Evolutionary conservation across 306 rosid genomes (phyloP), one percentile per base, ranked within the genome.

Genomic region (Castanospermum australe): DNA sequence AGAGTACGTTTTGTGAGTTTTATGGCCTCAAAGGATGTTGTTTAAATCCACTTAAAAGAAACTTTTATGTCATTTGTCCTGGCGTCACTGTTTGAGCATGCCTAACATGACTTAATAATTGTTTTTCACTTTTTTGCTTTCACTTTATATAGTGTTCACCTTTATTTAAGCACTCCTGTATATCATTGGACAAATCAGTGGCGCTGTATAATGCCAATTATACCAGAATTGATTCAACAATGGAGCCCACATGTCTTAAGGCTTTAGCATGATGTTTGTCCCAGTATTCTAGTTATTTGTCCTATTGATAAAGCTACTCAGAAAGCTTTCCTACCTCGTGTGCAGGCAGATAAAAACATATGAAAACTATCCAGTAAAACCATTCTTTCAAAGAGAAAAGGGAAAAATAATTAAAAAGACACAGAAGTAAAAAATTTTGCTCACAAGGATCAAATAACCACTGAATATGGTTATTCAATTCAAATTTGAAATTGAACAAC

Each of bases 1-100:
- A 22, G 75, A 81, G 28, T 56, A 86, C 38, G 2, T 70, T 56
- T 45, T 67, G 8, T 25, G 42, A 44, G 15, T 78, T 81, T 74
- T 44, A 56, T 84, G 71, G 68, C 45, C 21, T 70, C 22, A 2
- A 30, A 62, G 36, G 60, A 54, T 39, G 57, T 51, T 84, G 52
- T 11, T 61, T 63, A 76, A 80, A 79, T 83, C 75, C 87, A 81
- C 50, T 80, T 63, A 62, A 83, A 84, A 79, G 81, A 75, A 36
- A 60, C 88, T 89, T 89, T 92, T 90, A 79, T 86, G 86, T 76
- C 89, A 84, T 81, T 80, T 79, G 72, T 65, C 86, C 63, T 38
- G 28, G 63, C 91, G 80, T 80, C 72, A 80, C 86, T 87, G 85
- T 86, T 73, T 84, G 72, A 82, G 90, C 90, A 88, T 88, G 93